phyloP scores from a whole-genome alignment of 257 asterid genomes.

The Ligustrum vulgare region DNA sequence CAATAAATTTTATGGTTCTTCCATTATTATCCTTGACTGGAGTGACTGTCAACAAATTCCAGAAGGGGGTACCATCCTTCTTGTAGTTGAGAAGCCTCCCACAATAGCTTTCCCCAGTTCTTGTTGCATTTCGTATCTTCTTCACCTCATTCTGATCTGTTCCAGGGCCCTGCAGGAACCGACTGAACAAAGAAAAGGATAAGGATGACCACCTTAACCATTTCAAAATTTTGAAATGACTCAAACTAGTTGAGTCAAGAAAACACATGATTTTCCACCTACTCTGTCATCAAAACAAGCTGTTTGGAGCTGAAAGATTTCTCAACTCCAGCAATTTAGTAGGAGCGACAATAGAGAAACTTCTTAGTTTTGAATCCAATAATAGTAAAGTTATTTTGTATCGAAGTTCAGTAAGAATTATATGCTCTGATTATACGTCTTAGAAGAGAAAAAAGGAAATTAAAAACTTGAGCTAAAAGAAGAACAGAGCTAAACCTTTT shows the following conservation, averaged over 20 bases:
- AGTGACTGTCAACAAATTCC: slow-evolving; percentile 89
- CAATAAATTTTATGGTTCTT: slow-evolving; percentile 76
- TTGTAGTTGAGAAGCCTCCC: slow-evolving; percentile 96
- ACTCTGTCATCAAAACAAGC: background rate
- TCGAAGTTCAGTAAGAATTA: background rate
- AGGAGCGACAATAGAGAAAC: background rate
- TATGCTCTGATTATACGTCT: background rate
- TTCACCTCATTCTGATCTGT: slow-evolving; percentile 85
- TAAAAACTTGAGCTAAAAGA: no score
- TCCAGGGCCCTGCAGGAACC: slow-evolving; percentile 92
- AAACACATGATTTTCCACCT: background rate
- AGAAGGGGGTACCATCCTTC: slow-evolving; percentile 93
- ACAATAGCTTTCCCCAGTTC: slow-evolving; percentile 79
- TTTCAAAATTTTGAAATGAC: background rate
- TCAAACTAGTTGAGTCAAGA: background rate
- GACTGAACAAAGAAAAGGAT: slow-evolving; percentile 63
- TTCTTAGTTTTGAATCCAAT: background rate
- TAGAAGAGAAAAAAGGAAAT: no score
- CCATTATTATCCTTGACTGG: slow-evolving; percentile 90
- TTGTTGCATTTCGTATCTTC: slow-evolving; percentile 66
- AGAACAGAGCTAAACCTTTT: no score
- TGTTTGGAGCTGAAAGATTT: background rate
- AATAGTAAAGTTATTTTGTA: background rate
- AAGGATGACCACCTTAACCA: slow-evolving; percentile 22
- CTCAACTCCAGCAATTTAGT: background rate